A percentile compares a stretch with the other conserved stretches of the same genome.
phyloP scores from a whole-genome alignment of 192 early-diverging fungal species.

The Thamnidium elegans region DNA sequence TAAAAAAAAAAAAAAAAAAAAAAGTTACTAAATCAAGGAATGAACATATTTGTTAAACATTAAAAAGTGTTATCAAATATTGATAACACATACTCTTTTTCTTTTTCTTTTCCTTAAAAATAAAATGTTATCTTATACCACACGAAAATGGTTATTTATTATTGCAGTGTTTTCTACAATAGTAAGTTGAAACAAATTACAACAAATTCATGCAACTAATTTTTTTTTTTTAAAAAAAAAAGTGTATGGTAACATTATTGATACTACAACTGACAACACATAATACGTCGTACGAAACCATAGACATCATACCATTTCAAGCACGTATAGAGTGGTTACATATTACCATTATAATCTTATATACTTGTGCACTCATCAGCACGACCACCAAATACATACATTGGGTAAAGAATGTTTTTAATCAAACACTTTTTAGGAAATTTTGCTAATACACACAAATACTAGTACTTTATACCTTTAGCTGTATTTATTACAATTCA shows the following conservation, averaged over 20 bases:
- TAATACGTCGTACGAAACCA: neutral
- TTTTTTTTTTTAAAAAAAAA: neutral
- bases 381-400: conserved; percentile 1
- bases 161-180: neutral
- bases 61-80: neutral
- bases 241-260: neutral
- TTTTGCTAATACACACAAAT: neutral
- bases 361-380: neutral
- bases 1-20: conserved; percentile 1
- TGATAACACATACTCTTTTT: neutral
- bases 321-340: conserved; percentile 4
- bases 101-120: neutral
- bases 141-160: neutral
- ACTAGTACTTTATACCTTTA: conserved; percentile 12
- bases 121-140: neutral
- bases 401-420: conserved; percentile 4
- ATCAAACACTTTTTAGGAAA: neutral
- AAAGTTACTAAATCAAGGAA: neutral
- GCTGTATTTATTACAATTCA: conserved; percentile 6
- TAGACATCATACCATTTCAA: neutral
- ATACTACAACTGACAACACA: conserved; percentile 1
- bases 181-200: neutral
- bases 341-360: neutral
- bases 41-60: neutral
- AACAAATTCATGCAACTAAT: neutral